Conservation (phyloP, 2,329 filamentous ascomycete species). For the Xylaria arbuscula region DNA sequence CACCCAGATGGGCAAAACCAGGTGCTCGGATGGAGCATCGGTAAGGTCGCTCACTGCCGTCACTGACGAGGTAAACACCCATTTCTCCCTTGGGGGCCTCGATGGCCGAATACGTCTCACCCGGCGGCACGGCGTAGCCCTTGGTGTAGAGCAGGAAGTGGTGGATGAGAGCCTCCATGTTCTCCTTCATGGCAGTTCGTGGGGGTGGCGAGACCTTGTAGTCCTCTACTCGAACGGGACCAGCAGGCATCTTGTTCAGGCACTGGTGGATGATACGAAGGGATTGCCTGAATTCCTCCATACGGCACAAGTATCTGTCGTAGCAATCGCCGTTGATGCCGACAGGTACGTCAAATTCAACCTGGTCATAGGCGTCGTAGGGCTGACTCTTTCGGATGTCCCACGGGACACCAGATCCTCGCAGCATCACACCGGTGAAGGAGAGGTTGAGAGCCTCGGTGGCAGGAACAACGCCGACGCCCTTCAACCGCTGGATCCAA, state of each 20-base stretch:
- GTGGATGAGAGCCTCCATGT: slow-evolving; percentile 99
- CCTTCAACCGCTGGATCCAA: slow-evolving; percentile 94
- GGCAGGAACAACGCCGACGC: slow-evolving; percentile 89
- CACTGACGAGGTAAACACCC: slow-evolving; percentile 96
- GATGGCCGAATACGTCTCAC: slow-evolving; percentile 97
- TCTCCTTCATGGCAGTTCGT: slow-evolving; percentile 99
- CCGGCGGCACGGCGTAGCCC: slow-evolving; percentile 95
- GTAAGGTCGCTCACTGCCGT: slow-evolving; percentile 96
- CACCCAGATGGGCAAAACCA: slow-evolving; percentile 92
- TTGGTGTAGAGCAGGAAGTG: slow-evolving; percentile 99
- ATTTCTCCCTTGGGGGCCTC: slow-evolving; percentile 99
- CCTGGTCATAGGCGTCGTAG: slow-evolving; percentile 97
- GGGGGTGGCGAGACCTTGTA: slow-evolving; percentile 98
- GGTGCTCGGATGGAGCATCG: slow-evolving; percentile 97
- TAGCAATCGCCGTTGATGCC: slow-evolving; percentile 98
- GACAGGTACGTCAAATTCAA: slow-evolving; percentile 98
- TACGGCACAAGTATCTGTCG: slow-evolving; percentile 97
- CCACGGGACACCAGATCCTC: slow-evolving; percentile 94
- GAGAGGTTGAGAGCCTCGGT: slow-evolving; percentile 96
- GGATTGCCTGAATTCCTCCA: slow-evolving; percentile 99
- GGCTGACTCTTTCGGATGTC: slow-evolving; percentile 97
- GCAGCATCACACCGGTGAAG: slow-evolving; percentile 97
- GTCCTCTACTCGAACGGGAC: slow-evolving; percentile 94
- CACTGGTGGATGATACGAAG: slow-evolving; percentile 99
- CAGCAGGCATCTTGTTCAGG: slow-evolving; percentile 97